phyloP scores from a whole-genome alignment of 2,329 filamentous ascomycete genomes.

The Ascosphaera apis region DNA sequence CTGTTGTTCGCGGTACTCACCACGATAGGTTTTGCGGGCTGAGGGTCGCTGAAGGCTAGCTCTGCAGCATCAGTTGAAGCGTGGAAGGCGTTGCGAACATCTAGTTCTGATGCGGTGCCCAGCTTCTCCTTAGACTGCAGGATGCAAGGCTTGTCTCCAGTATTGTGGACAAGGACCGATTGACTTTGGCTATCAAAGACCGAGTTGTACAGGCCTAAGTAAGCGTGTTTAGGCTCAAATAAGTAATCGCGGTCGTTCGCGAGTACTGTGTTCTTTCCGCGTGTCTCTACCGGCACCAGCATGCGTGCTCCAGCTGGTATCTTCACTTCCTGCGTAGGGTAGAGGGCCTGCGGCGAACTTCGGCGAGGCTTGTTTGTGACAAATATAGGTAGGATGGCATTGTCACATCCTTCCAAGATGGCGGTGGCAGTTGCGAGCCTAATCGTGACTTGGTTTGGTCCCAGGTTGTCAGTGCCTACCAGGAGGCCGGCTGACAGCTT shows the following conservation, averaged over 20 bases:
- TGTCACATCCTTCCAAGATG: not conserved
- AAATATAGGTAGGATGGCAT: too few species aligned
- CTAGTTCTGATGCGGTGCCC: not conserved
- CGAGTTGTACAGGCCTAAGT: not conserved
- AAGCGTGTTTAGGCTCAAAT: not conserved
- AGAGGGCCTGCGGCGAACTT: too few species aligned
- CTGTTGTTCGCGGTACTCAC: not conserved
- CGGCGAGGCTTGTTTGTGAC: too few species aligned
- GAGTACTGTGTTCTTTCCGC: not conserved
- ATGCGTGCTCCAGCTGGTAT: not conserved
- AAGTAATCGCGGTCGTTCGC: not conserved
- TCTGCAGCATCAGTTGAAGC: not conserved
- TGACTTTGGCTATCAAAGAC: not conserved
- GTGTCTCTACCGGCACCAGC: not conserved
- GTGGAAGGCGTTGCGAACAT: not conserved
- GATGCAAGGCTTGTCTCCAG: not conserved
- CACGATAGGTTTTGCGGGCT: not conserved
- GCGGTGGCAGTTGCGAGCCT: not conserved
- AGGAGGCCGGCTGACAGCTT: not conserved
- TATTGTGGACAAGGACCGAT: not conserved
- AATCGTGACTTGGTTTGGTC: not conserved
- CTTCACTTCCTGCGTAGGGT: not conserved
- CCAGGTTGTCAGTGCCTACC: not conserved
- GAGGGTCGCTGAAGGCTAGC: not conserved
- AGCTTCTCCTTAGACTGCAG: not conserved